Evolutionary conservation across 23 red algal genomes (phyloP).

Genomic region (Gracilariopsis chorda): DNA sequence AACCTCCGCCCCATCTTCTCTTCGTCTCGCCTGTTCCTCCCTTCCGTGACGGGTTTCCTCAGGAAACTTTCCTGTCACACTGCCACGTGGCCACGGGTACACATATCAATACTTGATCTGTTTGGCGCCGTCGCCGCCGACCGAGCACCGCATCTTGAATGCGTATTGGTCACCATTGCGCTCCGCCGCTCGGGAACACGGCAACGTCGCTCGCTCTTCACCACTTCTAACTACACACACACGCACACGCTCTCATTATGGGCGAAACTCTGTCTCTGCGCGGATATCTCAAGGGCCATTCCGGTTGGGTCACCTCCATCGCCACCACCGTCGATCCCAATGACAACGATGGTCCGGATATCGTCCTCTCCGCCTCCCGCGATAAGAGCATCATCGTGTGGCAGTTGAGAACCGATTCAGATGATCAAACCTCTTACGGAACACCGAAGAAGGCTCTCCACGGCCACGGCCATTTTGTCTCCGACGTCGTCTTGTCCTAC

Average conservation of each 20-base stretch:
- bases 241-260: conserved; percentile 44
- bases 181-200: neutral
- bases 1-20: too few species aligned
- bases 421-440: conserved; percentile 82
- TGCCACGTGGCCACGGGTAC: conserved; percentile 1
- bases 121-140: neutral
- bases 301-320: conserved; percentile 93
- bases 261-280: conserved; percentile 73
- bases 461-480: conserved; percentile 96
- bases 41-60: neutral
- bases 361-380: conserved; percentile 89
- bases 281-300: conserved; percentile 94
- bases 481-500: conserved; percentile 87
- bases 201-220: neutral
- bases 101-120: neutral
- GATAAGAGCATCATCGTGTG: conserved; percentile 97
- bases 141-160: neutral
- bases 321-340: conserved; percentile 77
- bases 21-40: too few species aligned
- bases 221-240: neutral
- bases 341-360: conserved; percentile 27
- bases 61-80: neutral
- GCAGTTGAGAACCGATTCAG: conserved; percentile 72
- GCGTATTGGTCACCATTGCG: neutral
- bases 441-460: conserved; percentile 68